Conservation (phyloP, 177 flowering plant species). For the Vitis hybrid region DNA sequence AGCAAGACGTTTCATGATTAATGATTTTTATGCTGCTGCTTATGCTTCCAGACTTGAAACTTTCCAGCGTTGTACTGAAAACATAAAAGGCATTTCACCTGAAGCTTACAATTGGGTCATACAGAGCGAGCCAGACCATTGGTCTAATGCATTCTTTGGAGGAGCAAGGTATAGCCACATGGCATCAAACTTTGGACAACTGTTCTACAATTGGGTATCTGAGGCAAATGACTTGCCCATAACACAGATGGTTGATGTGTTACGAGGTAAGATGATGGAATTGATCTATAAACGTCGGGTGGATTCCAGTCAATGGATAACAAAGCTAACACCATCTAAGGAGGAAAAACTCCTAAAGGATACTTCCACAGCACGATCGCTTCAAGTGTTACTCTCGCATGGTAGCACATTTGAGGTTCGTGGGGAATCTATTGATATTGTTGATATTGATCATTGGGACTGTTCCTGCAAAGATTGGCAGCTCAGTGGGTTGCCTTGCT, state of each 20-base stretch:
- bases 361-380: constrained; percentile 24
- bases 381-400: constrained; percentile 34
- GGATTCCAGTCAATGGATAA: constrained; percentile 46
- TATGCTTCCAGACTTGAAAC: constrained; percentile 43
- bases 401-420: constrained; percentile 46
- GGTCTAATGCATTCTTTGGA: constrained; percentile 62
- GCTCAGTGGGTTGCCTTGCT: constrained; percentile 54
- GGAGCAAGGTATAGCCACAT: constrained; percentile 59
- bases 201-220: constrained; percentile 51
- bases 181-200: constrained; percentile 53
- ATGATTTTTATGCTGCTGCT: constrained; percentile 61
- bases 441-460: constrained; percentile 45
- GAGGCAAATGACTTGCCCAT: constrained; percentile 63
- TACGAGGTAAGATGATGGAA: constrained; percentile 62
- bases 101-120: constrained; percentile 59
- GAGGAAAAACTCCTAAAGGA: constrained; percentile 52
- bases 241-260: constrained; percentile 52
- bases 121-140: constrained; percentile 52
- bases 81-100: constrained; percentile 49
- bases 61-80: constrained; percentile 39
- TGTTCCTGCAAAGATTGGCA: constrained; percentile 58
- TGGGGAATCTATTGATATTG: constrained; percentile 37
- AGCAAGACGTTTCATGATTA: constrained; percentile 55
- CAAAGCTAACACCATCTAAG: constrained; percentile 42
- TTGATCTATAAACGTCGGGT: constrained; percentile 39